Conservation (phyloP, 371 early-diverging fungal genomes). For the Rhizopus sp. region DNA sequence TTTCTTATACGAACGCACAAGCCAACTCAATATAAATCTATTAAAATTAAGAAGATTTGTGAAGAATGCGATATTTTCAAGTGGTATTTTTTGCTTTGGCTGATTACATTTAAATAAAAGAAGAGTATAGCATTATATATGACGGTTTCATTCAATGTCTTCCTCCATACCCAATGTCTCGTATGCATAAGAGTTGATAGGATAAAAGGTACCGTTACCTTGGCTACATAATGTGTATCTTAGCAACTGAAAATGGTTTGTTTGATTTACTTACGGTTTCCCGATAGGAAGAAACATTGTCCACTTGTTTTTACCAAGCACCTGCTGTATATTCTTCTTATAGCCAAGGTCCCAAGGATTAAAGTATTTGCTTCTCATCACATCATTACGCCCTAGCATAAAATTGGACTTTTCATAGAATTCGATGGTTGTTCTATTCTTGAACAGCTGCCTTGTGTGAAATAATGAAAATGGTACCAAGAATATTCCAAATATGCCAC, state of each 20-base stretch:
- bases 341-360: slow-evolving; percentile 68
- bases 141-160: background rate
- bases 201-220: slow-evolving; percentile 45
- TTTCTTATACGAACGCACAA: too few relatives aligned
- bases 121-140: background rate
- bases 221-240: slow-evolving; percentile 19
- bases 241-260: background rate
- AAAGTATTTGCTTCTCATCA: slow-evolving; percentile 48
- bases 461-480: slow-evolving; percentile 57
- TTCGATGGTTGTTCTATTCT: slow-evolving; percentile 72
- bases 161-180: slow-evolving; percentile 39
- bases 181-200: slow-evolving; percentile 51
- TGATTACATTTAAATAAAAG: background rate
- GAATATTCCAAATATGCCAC: slow-evolving; percentile 62
- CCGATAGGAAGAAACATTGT: slow-evolving; percentile 65
- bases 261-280: slow-evolving; percentile 41
- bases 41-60: too few relatives aligned
- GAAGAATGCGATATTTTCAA: too few relatives aligned
- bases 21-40: background rate
- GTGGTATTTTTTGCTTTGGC: background rate
- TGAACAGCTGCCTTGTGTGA: slow-evolving; percentile 55
- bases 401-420: slow-evolving; percentile 58
- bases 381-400: slow-evolving; percentile 39
- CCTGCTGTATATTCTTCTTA: slow-evolving; percentile 55
- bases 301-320: slow-evolving; percentile 52